These are phyloP conservation scores for Backusella tarrabulga DNA, from an alignment of 192 early-diverging fungal genomes.

Conservation along the genomic window DNA sequence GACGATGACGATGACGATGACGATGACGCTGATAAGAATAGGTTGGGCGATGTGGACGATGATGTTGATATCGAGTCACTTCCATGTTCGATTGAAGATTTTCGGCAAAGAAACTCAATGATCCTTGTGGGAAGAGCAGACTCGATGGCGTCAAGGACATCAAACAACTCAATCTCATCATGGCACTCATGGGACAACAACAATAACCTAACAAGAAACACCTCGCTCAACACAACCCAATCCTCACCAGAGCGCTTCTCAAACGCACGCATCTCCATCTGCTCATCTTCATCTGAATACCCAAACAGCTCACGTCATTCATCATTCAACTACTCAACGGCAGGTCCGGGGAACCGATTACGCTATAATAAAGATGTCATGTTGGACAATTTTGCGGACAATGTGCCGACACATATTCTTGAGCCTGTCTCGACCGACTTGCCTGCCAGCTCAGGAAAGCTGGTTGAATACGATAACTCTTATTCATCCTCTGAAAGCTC, in stretches of 20 bases:
- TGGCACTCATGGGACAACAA: slow-evolving; percentile 21
- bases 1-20: slow-evolving; percentile 36
- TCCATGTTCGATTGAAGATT: background rate
- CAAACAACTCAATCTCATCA: slow-evolving; percentile 18
- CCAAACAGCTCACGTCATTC: background rate
- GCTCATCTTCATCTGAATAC: background rate
- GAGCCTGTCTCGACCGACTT: background rate
- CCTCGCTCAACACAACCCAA: slow-evolving; percentile 16
- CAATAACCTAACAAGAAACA: slow-evolving; percentile 23
- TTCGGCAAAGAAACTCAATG: background rate
- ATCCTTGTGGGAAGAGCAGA: slow-evolving; percentile 18
- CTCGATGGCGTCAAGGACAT: slow-evolving; percentile 24
- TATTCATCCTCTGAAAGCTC: background rate
- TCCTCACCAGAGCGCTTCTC: slow-evolving; percentile 12
- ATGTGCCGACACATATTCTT: slow-evolving; percentile 7
- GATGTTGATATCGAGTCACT: slow-evolving; percentile 16
- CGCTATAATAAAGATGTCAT: background rate
- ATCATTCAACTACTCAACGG: background rate
- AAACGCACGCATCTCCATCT: background rate
- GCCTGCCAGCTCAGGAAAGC: background rate
- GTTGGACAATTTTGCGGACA: background rate
- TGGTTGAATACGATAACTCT: background rate
- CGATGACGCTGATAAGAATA: background rate
- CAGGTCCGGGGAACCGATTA: background rate
- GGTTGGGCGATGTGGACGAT: background rate